Evolutionary conservation across 768 basidiomycete species (phyloP).

Genomic region (Cantharellus anzutake): DNA sequence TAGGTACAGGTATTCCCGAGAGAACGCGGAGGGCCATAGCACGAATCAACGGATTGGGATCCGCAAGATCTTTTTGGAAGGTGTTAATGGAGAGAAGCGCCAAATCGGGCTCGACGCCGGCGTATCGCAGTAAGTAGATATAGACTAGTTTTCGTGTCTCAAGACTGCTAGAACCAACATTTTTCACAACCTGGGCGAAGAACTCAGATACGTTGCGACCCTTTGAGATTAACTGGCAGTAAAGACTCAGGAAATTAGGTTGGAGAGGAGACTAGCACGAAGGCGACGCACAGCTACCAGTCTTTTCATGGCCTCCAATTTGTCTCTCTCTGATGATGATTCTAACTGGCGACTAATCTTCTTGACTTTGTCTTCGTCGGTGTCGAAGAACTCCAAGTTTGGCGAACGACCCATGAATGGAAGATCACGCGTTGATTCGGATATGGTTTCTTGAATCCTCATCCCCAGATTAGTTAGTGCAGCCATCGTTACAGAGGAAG

Average conservation of each 20-base stretch:
- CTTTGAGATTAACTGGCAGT: conserved; percentile 68
- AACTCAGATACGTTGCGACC: conserved; percentile 79
- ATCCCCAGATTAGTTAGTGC: conserved; percentile 30
- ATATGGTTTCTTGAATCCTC: conserved; percentile 67
- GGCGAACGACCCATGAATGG: conserved; percentile 31
- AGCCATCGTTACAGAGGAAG: not conserved
- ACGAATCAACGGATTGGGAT: conserved; percentile 81
- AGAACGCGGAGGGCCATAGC: conserved; percentile 92
- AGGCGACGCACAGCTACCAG: conserved; percentile 61
- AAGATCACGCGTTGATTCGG: conserved; percentile 66
- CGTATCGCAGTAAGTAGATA: conserved; percentile 90
- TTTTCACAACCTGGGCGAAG: conserved; percentile 95
- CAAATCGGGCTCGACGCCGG: conserved; percentile 84
- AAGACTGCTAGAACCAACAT: conserved; percentile 80
- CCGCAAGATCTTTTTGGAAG: conserved; percentile 90
- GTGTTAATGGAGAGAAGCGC: conserved; percentile 94
- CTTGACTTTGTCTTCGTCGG: conserved; percentile 60
- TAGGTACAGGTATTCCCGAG: conserved; percentile 76
- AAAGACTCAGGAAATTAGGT: not conserved
- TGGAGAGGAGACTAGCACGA: not conserved
- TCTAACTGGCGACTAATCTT: conserved; percentile 78
- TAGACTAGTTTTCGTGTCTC: conserved; percentile 95
- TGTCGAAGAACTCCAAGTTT: conserved; percentile 42
- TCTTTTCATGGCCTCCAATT: conserved; percentile 87
- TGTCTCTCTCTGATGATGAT: conserved; percentile 72